Percentiles rank a stretch among this genome's conserved stretches.
phyloP scores from a whole-genome alignment of 2,329 filamentous ascomycete genomes.

The Coccinonectria pachysandricola region DNA sequence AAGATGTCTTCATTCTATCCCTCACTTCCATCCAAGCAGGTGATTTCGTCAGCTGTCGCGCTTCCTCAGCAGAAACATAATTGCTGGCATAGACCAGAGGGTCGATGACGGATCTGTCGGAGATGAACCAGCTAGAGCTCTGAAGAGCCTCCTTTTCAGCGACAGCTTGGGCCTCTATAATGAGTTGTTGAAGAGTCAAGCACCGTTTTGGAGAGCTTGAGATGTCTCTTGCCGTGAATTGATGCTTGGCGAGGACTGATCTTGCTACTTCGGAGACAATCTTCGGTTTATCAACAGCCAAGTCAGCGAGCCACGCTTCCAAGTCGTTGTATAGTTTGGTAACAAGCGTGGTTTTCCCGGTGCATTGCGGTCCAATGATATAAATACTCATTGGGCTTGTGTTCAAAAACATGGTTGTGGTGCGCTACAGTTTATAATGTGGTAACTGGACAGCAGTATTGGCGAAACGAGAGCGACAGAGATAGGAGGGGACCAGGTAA shows the following conservation, averaged over 20 bases:
- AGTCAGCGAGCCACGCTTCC: slow-evolving; percentile 3
- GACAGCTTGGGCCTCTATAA: slow-evolving; percentile 25
- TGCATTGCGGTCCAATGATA: slow-evolving; percentile 34
- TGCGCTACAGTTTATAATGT: too few relatives aligned
- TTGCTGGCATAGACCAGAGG: slow-evolving; percentile 29
- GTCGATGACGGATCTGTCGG: slow-evolving; percentile 33
- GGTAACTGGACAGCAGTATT: too few relatives aligned
- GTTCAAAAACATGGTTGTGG: too few relatives aligned
- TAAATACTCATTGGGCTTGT: slow-evolving; percentile 25
- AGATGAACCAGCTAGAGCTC: slow-evolving; percentile 24
- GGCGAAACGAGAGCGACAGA: too few relatives aligned
- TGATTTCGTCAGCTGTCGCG: slow-evolving; percentile 7
- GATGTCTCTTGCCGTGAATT: slow-evolving; percentile 26
- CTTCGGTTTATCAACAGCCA: slow-evolving; percentile 5
- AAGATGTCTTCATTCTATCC: slow-evolving; percentile 21
- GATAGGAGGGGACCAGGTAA: too few relatives aligned
- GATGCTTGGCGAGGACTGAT: slow-evolving; percentile 21
- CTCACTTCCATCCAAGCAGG: slow-evolving; percentile 20
- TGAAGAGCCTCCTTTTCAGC: slow-evolving; percentile 17
- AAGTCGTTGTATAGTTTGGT: slow-evolving; percentile 21
- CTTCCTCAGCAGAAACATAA: slow-evolving; percentile 20
- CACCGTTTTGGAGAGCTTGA: slow-evolving; percentile 16
- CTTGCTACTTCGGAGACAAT: slow-evolving; percentile 30
- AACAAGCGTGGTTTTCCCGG: slow-evolving; percentile 35
- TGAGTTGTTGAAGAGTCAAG: slow-evolving; percentile 26